Evolutionary conservation across 768 basidiomycete species (phyloP), one percentile per base, ranked within the genome.

Genomic region (Kwoniella botswanensis): DNA sequence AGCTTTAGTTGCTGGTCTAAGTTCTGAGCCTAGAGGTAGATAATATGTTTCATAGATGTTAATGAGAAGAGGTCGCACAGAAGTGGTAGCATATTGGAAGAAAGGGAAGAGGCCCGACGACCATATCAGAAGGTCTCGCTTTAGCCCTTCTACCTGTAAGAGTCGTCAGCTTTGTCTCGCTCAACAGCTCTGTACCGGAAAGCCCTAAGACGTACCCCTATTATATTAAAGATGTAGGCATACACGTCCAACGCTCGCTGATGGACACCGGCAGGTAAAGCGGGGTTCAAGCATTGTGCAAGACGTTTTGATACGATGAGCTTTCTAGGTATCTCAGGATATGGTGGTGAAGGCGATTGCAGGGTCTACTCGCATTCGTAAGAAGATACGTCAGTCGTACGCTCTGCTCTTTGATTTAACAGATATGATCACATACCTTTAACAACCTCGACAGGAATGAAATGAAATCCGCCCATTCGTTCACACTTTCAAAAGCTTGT

Each of bases 381-480:
- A 35, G 35, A 35, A 35, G 26, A 26, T 26, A 26, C 26, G 35
- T 35, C 35, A 35, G 7, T 35, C 7, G 7, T 35, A 35, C 35
- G 35, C 35, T 6, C 35, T 35, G 6, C 35, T 35, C 6, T 35
- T 6, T 4, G 7, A 35, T 9, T 35, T 6, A 35, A 6, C 35
- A 35, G 35, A 42, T 35, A 60, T 43, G 13, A 60, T 41, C 0
- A 56, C 84, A 63, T 76, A 93, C 94, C 88, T 97, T 97, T 70
- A 96, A 88, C 71, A 97, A 84, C 75, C 94, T 92, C 81, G 95
- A 95, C 83, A 99, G 84, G 85, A 98, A 99, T 52, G 95, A 91
- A 80, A 97, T 98, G 83, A 94, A 98, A 85, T 99, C 97, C 70
- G 97, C 95, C 97, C 97, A 99, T 85, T 99, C 97, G 68, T 96